Evolutionary conservation across 495 filamentous ascomycete species (phyloP).

Genomic region (Cercophora scortea): DNA sequence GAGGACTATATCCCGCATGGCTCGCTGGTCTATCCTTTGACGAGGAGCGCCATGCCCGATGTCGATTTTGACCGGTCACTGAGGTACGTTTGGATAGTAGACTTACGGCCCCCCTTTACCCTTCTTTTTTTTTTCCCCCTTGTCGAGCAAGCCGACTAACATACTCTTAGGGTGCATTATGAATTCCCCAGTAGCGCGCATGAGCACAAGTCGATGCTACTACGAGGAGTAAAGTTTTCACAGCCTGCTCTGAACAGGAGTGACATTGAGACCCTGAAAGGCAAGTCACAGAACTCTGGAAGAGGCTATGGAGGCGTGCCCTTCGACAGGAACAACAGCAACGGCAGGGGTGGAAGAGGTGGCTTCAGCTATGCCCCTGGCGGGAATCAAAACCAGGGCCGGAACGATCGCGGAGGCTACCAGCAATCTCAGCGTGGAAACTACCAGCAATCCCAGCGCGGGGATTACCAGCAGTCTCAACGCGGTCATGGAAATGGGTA

Average conservation of each 20-base stretch:
- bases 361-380: constrained; percentile 35
- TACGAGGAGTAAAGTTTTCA: constrained; percentile 71
- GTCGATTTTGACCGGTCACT: constrained; percentile 79
- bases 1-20: constrained; percentile 70
- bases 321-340: constrained; percentile 13
- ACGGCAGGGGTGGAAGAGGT: constrained; percentile 22
- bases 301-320: constrained; percentile 38
- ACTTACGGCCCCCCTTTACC: too few species aligned
- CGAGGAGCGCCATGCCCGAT: constrained; percentile 58
- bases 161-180: constrained; percentile 61
- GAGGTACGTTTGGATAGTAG: constrained; percentile 46
- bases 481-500: constrained; percentile 7
- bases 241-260: constrained; percentile 58
- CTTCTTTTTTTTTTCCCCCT: background rate
- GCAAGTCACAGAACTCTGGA: constrained; percentile 53
- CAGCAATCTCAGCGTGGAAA: constrained; percentile 11
- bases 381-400: constrained; percentile 1
- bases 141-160: constrained; percentile 8
- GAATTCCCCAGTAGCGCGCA: constrained; percentile 63
- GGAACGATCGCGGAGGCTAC: constrained; percentile 14
- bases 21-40: constrained; percentile 51
- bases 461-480: background rate
- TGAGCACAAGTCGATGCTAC: constrained; percentile 87
- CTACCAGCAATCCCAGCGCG: constrained; percentile 8
- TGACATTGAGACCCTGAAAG: constrained; percentile 64